Evolutionary conservation across 345 rosid species (phyloP).

Genomic region (Nephelium lappaceum): DNA sequence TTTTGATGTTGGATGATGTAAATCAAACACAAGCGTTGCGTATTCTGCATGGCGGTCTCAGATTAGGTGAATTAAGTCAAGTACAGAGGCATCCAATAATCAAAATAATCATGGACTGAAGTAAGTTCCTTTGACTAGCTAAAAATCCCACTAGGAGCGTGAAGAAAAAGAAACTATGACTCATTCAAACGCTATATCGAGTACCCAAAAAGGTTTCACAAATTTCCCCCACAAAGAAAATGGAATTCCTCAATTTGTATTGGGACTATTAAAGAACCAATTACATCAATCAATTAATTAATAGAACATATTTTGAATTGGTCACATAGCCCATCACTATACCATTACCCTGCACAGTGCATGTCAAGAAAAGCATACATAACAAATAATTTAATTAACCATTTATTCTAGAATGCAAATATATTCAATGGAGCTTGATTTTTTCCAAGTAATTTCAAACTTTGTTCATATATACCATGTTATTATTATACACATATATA

Average conservation of each 20-base stretch:
- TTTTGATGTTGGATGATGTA: not conserved
- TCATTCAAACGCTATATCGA: not conserved
- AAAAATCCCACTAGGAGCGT: not conserved
- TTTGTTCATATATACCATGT: slow-evolving; percentile 6
- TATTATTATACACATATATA: slow-evolving; percentile 16
- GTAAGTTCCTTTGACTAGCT: not conserved
- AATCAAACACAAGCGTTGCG: not conserved
- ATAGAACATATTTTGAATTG: not conserved
- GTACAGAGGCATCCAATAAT: not conserved
- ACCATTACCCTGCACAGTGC: not conserved
- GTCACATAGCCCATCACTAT: not conserved
- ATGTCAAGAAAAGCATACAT: not conserved
- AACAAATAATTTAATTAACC: not conserved
- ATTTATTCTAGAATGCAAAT: too few species aligned
- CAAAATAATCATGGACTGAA: not conserved
- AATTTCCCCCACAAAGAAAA: not conserved
- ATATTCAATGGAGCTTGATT: not conserved
- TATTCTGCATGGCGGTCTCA: not conserved
- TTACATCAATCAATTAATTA: not conserved
- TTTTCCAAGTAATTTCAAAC: not conserved
- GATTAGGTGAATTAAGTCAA: not conserved
- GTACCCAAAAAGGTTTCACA: not conserved
- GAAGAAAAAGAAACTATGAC: not conserved
- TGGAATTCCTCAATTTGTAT: slow-evolving; percentile 2
- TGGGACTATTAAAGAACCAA: slow-evolving; percentile 2